phyloP scores from a whole-genome alignment of 2,329 filamentous ascomycete genomes.

The Phyllosticta citribraziliensis region DNA sequence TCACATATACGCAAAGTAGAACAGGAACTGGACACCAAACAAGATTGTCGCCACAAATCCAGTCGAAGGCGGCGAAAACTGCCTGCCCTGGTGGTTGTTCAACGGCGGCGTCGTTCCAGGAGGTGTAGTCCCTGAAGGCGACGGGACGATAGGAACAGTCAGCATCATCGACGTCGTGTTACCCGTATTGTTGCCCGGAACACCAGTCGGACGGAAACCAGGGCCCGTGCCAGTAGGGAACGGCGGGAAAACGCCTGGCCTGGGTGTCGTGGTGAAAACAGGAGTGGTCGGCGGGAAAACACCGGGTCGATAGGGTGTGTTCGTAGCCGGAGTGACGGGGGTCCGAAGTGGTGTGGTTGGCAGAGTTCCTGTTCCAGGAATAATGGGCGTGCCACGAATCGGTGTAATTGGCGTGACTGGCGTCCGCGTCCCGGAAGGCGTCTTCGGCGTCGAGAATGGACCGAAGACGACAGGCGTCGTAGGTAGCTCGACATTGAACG shows the following conservation, averaged over 20 bases:
- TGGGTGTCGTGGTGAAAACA: neutral
- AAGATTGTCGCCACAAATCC: neutral
- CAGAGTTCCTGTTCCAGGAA: too few relatives aligned
- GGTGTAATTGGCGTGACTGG: neutral
- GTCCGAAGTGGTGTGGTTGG: neutral
- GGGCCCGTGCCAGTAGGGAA: neutral
- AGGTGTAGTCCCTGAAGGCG: neutral
- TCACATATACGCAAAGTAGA: neutral
- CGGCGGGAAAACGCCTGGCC: neutral
- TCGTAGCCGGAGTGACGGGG: neutral
- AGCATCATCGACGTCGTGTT: neutral
- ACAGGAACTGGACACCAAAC: neutral
- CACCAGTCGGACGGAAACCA: neutral
- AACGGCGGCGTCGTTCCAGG: neutral
- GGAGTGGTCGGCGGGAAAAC: neutral
- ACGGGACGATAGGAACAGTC: neutral
- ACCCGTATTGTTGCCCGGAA: neutral
- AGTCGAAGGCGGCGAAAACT: neutral
- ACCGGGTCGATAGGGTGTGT: neutral
- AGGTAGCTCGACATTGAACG: neutral
- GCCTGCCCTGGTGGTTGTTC: neutral
- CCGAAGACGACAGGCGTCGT: neutral
- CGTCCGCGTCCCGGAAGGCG: neutral
- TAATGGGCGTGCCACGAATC: neutral
- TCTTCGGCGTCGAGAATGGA: neutral